Conservation (phyloP, 1,284 basidiomycete genomes). For the Cryptococcus jaspeensis region DNA sequence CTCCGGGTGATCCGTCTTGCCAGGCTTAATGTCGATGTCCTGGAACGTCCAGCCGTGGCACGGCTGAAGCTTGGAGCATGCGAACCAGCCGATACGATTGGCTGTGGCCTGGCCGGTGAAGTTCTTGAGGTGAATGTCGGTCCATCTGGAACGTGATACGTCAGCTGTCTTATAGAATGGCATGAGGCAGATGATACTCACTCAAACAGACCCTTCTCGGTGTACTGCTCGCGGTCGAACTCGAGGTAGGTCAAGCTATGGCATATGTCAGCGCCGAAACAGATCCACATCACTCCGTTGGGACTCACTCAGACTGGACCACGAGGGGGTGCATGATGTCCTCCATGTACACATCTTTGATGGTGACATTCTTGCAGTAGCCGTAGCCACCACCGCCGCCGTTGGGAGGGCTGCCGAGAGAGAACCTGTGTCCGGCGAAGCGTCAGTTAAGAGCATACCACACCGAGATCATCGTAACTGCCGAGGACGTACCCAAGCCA, state of each 20-base stretch:
- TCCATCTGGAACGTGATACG: conserved; percentile 14
- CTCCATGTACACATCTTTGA: conserved; percentile 52
- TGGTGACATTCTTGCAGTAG: conserved; percentile 57
- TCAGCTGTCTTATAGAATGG: neutral
- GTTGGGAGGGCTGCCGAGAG: conserved; percentile 61
- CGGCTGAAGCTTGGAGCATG: conserved; percentile 31
- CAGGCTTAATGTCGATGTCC: conserved; percentile 25
- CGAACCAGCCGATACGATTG: conserved; percentile 33
- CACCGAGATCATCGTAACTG: too few relatives aligned
- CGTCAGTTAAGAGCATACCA: too few relatives aligned
- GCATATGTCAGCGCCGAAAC: neutral
- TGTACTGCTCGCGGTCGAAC: conserved; percentile 13
- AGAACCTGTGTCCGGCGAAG: conserved; percentile 20
- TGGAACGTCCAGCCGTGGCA: conserved; percentile 31
- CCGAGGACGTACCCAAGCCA: conserved; percentile 60
- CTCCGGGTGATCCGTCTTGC: conserved; percentile 27
- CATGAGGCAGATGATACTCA: too few relatives aligned
- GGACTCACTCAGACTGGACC: conserved; percentile 30
- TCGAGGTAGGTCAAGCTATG: conserved; percentile 24
- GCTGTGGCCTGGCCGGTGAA: conserved; percentile 23
- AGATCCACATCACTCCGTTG: too few relatives aligned
- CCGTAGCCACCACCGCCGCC: conserved; percentile 64
- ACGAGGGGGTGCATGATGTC: conserved; percentile 28
- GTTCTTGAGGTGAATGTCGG: conserved; percentile 31
- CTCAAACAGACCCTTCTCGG: conserved; percentile 29